These are phyloP conservation scores for Drechslera avenae DNA, from an alignment of 2,329 filamentous ascomycete genomes.

Conservation along the genomic window DNA sequence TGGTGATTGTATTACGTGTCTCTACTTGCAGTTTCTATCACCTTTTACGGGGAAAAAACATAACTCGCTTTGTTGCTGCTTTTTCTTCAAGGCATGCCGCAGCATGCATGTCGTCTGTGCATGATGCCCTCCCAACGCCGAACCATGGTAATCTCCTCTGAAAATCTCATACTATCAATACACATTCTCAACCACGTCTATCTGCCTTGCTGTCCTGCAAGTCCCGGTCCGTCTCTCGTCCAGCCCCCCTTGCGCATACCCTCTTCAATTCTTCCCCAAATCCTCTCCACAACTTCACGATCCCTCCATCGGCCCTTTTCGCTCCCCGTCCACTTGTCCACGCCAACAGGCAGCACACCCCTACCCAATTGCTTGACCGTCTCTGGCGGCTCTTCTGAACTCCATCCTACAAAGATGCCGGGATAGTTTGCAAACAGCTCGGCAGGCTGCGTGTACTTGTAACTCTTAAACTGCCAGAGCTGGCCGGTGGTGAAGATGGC, in stretches of 20 bases:
- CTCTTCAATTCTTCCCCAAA: conserved; percentile 88
- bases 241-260: conserved; percentile 87
- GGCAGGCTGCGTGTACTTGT: conserved; percentile 89
- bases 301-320: conserved; percentile 74
- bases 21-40: no score
- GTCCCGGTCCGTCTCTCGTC: conserved; percentile 70
- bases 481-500: conserved; percentile 98
- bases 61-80: no score
- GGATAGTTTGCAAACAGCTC: conserved; percentile 89
- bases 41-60: no score
- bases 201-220: conserved; percentile 30
- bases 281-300: conserved; percentile 86
- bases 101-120: not conserved
- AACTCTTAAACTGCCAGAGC: conserved; percentile 97
- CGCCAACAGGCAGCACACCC: conserved; percentile 74
- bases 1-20: no score
- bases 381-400: conserved; percentile 78
- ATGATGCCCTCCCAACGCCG: conserved; percentile 10
- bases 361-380: conserved; percentile 84
- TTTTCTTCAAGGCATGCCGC: no score
- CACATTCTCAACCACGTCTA: conserved; percentile 1
- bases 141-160: not conserved
- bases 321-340: conserved; percentile 78
- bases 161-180: not conserved
- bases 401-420: conserved; percentile 90